Conservation (phyloP, 352 stramenopile species). For the Globisporangium paddicum region DNA sequence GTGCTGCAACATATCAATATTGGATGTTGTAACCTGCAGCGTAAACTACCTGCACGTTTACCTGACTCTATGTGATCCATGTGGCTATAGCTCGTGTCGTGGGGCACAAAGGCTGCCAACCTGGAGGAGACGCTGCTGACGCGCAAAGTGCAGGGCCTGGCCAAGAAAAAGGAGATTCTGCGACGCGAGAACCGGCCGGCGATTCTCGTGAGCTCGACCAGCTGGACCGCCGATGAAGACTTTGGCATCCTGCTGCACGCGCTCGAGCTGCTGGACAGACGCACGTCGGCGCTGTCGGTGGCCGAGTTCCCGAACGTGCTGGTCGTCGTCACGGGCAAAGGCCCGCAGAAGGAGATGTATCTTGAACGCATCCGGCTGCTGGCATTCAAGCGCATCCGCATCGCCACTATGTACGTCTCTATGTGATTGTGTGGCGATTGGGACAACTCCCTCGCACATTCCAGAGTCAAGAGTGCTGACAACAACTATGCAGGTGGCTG, state of each 20-base stretch:
- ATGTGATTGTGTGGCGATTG: not conserved
- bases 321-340: conserved; percentile 97
- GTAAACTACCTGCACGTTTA: too few relatives aligned
- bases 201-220: conserved; percentile 94
- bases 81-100: conserved; percentile 27
- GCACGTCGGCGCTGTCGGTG: conserved; percentile 30
- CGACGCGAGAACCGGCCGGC: conserved; percentile 52
- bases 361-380: conserved; percentile 73
- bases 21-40: too few relatives aligned
- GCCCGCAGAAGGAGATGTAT: conserved; percentile 92
- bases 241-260: conserved; percentile 96
- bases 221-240: conserved; percentile 99
- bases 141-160: conserved; percentile 21
- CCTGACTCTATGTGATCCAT: not conserved
- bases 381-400: conserved; percentile 70
- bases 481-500: conserved; percentile 95
- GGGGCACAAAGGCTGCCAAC: conserved; percentile 18
- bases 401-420: conserved; percentile 75
- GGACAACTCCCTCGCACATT: not conserved
- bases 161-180: conserved; percentile 28
- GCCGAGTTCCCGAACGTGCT: conserved; percentile 79
- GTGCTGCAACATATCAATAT: too few relatives aligned
- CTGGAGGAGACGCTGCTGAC: conserved; percentile 68
- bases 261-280: conserved; percentile 69
- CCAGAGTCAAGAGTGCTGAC: not conserved